Evolutionary conservation across 495 filamentous ascomycete genomes (phyloP).

Genomic region (Penicillium simplicissimum): DNA sequence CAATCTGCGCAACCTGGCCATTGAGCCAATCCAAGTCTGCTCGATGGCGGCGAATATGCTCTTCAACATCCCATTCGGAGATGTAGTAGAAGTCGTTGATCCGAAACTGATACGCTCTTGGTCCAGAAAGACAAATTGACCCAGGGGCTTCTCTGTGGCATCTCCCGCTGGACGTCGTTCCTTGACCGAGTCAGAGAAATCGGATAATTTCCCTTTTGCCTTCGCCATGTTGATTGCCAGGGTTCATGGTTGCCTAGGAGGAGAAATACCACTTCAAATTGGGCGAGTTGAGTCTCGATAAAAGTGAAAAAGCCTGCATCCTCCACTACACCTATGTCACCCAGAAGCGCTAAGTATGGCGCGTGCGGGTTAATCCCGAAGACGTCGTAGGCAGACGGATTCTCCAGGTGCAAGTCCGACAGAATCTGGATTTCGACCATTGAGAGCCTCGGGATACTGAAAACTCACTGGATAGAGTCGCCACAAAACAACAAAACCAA

Average conservation of each 20-base stretch:
- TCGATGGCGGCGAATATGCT: slow-evolving; percentile 41
- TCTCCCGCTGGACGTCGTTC: neutral
- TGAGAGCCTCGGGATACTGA: neutral
- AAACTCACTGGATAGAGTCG: neutral
- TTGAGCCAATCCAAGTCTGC: slow-evolving; percentile 55
- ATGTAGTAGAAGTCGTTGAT: slow-evolving; percentile 55
- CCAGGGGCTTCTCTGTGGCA: neutral
- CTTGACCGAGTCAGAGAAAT: slow-evolving; percentile 24
- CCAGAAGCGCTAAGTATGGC: slow-evolving; percentile 55
- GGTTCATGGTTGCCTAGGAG: slow-evolving; percentile 60
- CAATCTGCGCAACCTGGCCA: slow-evolving; percentile 39
- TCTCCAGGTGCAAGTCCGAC: slow-evolving; percentile 60
- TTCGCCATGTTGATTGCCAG: slow-evolving; percentile 46
- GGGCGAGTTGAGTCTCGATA: slow-evolving; percentile 44
- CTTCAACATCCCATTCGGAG: slow-evolving; percentile 46
- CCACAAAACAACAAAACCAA: slow-evolving; percentile 2
- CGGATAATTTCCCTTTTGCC: slow-evolving; percentile 22
- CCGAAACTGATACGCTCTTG: slow-evolving; percentile 29
- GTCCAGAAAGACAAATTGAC: slow-evolving; percentile 18
- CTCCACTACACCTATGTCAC: slow-evolving; percentile 54
- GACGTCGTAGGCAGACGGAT: slow-evolving; percentile 43
- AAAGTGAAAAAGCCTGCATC: slow-evolving; percentile 45
- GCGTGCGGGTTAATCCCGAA: slow-evolving; percentile 47
- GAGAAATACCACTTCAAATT: slow-evolving; percentile 51
- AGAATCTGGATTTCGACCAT: slow-evolving; percentile 48